Base-by-base conservation (phyloP, 768 basidiomycete genomes). In the Phaffia australis region DNA sequence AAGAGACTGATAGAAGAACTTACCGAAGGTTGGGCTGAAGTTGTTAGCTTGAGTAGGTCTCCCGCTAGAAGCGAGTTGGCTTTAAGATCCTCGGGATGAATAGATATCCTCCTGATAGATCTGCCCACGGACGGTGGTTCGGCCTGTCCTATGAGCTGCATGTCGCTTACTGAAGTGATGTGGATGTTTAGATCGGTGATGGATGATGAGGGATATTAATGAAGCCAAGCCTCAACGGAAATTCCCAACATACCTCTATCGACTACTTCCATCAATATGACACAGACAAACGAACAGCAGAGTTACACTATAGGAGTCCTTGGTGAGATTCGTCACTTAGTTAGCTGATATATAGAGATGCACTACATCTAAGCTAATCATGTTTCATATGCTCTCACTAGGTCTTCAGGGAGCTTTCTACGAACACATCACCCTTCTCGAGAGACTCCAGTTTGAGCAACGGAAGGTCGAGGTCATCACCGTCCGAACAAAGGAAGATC, bases 11-110 rank as follows among this genome's bases (percentile, higher is more conserved):
- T n/a, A 51, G 1, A 3, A 54, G 46, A 47, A 19, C n/a, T n/a
- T 16, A n/a, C 5, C 23, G 21, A 27, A 2, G n/a, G 32, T 15
- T 9, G 35, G 30, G 42, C 51, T 55, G 15, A 67, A 63, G 18
- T 47, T 51, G 3, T 47, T 32, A 11, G 50, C 50, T 16, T 46
- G 19, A 74, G 72, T 72, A 75, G 75, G 47, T 74, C 74, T 21
- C 76, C 76, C 1, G 75, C 76, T 21, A 69, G 58, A 46, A 75
- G 65, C 63, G 71, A 72, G 46, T 71, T 60, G 19, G 71, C 65
- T 25, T 72, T 35, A 18, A 76, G 65, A 2, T 65, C 56, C 16
- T 74, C 73, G 15, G 55, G 54, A 30, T 60, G 35, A 21, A 62
- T 27, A 11, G 62, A 42, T 23, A 67, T 62, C 29, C 64, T 30